Percentiles rank a stretch among this genome's conserved stretches.
phyloP scores from a whole-genome alignment of 306 rosid genomes.

The Rosa chinensis region DNA sequence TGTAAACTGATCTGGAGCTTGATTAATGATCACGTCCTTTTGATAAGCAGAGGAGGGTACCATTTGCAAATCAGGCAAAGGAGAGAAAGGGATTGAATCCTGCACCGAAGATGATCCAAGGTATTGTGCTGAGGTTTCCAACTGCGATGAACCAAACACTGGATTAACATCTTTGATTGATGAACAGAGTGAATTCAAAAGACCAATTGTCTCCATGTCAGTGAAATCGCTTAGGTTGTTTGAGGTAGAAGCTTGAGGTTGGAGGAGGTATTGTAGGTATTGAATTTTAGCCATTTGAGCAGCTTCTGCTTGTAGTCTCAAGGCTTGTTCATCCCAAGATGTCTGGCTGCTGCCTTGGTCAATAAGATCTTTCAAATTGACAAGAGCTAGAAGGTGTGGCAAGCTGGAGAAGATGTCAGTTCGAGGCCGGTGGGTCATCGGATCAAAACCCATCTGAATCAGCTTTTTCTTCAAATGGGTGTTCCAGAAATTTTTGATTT shows the following conservation, averaged over 20 bases:
- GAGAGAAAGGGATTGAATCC: slow-evolving; percentile 46
- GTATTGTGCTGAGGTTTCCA: slow-evolving; percentile 31
- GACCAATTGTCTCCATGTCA: slow-evolving; percentile 37
- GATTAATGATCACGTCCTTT: slow-evolving; percentile 19
- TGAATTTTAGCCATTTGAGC: slow-evolving; percentile 57
- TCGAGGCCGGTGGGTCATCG: slow-evolving; percentile 64
- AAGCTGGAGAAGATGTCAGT: slow-evolving; percentile 62
- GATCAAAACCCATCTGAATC: slow-evolving; percentile 65
- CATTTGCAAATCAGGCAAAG: slow-evolving; percentile 48
- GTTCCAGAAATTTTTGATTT: slow-evolving; percentile 65
- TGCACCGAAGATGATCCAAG: slow-evolving; percentile 16
- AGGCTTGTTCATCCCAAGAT: slow-evolving; percentile 50
- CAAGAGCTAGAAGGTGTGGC: slow-evolving; percentile 64
- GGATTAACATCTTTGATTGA: slow-evolving; percentile 26
- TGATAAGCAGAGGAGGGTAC: slow-evolving; percentile 3
- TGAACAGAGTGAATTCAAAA: slow-evolving; percentile 32
- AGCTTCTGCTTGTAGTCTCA: slow-evolving; percentile 56
- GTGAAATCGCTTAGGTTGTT: slow-evolving; percentile 18
- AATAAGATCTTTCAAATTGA: slow-evolving; percentile 56
- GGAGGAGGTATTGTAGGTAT: slow-evolving; percentile 49
- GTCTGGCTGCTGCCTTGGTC: slow-evolving; percentile 27
- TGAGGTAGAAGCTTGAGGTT: slow-evolving; percentile 32
- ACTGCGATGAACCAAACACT: slow-evolving; percentile 18
- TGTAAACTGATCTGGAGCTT: slow-evolving; percentile 26
- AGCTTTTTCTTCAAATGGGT: slow-evolving; percentile 64